phyloP scores from a whole-genome alignment of 2,329 filamentous ascomycete species.

The Fusarium verticillioides region DNA sequence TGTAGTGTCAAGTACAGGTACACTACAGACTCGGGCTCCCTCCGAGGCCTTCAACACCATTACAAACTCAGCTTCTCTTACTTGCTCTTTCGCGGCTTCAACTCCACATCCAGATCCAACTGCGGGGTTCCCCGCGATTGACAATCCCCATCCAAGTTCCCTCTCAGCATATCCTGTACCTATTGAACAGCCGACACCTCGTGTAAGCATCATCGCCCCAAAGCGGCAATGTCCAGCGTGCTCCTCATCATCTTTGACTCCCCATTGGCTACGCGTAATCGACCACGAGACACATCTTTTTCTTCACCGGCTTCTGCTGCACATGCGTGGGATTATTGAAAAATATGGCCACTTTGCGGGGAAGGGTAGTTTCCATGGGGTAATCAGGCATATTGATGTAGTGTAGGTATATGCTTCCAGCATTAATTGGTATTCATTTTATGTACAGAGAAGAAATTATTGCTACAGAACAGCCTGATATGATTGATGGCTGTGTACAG shows the following conservation, averaged over 20 bases:
- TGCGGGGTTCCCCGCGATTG: slow-evolving; percentile 37
- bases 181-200: neutral
- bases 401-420: neutral
- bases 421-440: neutral
- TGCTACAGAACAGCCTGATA: slow-evolving; percentile 30
- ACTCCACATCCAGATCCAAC: slow-evolving; percentile 6
- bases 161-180: neutral
- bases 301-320: slow-evolving; percentile 14
- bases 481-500: slow-evolving; percentile 6
- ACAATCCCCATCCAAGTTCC: neutral
- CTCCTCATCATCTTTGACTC: slow-evolving; percentile 1
- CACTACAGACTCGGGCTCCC: neutral
- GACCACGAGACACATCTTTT: slow-evolving; percentile 7
- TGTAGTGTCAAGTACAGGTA: neutral
- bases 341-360: slow-evolving; percentile 25
- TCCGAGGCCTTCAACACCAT: slow-evolving; percentile 5
- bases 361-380: slow-evolving; percentile 36
- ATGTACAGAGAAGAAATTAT: slow-evolving; percentile 23
- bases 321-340: neutral
- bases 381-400: slow-evolving; percentile 5
- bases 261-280: slow-evolving; percentile 2
- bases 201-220: slow-evolving; percentile 2
- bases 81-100: neutral
- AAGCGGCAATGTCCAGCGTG: slow-evolving; percentile 35
- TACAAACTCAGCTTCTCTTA: slow-evolving; percentile 21